Evolutionary conservation across 1,284 basidiomycete genomes (phyloP).

Genomic region (Agaricales sp.): DNA sequence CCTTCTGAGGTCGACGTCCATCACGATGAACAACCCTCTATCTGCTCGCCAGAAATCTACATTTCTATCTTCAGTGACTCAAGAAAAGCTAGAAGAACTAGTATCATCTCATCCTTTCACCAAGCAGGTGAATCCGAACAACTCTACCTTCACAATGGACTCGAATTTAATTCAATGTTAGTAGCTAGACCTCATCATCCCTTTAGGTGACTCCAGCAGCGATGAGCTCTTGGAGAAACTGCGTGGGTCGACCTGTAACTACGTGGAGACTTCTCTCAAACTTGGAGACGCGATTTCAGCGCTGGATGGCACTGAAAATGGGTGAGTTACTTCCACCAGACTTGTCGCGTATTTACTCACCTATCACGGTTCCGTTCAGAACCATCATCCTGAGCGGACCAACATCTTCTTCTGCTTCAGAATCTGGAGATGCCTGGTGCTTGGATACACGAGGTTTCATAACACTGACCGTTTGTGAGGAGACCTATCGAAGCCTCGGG

Average conservation of each 20-base stretch:
- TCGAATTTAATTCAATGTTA: neutral
- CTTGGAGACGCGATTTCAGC: neutral
- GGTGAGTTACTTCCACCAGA: neutral
- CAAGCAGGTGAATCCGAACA: neutral
- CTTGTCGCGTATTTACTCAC: neutral
- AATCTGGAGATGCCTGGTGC: neutral
- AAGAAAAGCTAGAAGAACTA: neutral
- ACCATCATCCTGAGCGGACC: neutral
- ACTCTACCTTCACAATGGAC: neutral
- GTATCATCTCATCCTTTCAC: neutral
- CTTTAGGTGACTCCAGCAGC: neutral
- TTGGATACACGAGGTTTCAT: neutral
- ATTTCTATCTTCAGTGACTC: neutral
- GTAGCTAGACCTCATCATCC: neutral
- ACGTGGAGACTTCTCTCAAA: neutral
- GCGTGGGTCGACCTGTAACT: neutral
- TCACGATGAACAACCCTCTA: neutral
- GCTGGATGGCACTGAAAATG: neutral
- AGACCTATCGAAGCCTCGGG: neutral
- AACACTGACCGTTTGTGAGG: neutral
- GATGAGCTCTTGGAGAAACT: neutral
- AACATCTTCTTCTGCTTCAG: neutral
- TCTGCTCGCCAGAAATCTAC: neutral
- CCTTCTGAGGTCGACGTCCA: too few relatives aligned
- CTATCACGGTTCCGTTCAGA: neutral